phyloP scores from a whole-genome alignment of 2,329 filamentous ascomycete species.

The Colletotrichum spinosum region DNA sequence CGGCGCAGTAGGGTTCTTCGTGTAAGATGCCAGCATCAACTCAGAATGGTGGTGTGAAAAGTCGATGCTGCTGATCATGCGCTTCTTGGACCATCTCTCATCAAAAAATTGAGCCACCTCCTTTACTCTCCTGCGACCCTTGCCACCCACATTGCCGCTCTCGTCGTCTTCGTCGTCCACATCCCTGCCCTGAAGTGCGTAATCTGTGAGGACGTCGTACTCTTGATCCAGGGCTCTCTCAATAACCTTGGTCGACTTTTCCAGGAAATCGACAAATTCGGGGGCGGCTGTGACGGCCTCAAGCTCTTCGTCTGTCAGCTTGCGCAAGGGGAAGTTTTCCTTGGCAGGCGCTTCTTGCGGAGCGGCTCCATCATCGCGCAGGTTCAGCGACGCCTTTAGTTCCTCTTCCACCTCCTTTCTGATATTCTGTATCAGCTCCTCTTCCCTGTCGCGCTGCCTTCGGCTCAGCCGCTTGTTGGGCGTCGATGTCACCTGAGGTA shows the following conservation, averaged over 20 bases:
- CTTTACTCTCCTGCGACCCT: conserved; percentile 80
- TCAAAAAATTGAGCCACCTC: conserved; percentile 95
- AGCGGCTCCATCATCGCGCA: conserved; percentile 63
- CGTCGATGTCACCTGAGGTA: conserved; percentile 64
- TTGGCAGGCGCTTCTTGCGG: conserved; percentile 55
- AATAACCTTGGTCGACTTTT: conserved; percentile 95
- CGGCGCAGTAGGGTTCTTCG: conserved; percentile 94
- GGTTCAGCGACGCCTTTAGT: conserved; percentile 76
- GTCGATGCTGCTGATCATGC: conserved; percentile 94
- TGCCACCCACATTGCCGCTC: conserved; percentile 74
- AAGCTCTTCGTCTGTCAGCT: conserved; percentile 85
- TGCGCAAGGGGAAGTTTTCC: conserved; percentile 80
- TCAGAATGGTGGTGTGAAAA: conserved; percentile 97
- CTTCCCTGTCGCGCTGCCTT: conserved; percentile 84
- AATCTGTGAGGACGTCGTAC: conserved; percentile 96
- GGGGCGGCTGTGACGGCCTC: conserved; percentile 91
- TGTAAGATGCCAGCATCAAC: conserved; percentile 92
- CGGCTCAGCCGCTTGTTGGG: conserved; percentile 82
- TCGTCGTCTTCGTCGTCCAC: conserved; percentile 87
- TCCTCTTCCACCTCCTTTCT: conserved; percentile 94
- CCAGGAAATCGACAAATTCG: conserved; percentile 95
- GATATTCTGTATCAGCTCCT: conserved; percentile 87
- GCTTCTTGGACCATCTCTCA: conserved; percentile 95
- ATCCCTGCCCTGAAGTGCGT: conserved; percentile 82
- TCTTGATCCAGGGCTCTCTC: conserved; percentile 95